A percentile compares a stretch with the other conserved stretches of the same genome.
Conservation (phyloP, 495 filamentous ascomycete species). For the Talaromyces proteolyticus region DNA sequence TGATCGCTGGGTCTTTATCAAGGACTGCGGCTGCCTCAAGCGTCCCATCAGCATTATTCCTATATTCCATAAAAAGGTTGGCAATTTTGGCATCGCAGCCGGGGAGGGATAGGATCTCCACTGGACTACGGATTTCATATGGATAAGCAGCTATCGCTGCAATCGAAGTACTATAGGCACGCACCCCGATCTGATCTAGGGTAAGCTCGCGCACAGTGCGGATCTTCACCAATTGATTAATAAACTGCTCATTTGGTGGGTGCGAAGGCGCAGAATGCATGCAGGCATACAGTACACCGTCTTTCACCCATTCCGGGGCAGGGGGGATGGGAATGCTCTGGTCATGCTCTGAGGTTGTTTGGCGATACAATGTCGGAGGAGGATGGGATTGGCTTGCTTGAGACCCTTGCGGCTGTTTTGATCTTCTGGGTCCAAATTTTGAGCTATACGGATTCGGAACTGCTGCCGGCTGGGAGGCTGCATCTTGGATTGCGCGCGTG, state of each 20-base stretch:
- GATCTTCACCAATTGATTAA: conserved; percentile 70
- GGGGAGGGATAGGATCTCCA: conserved; percentile 67
- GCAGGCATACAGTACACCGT: conserved; percentile 69
- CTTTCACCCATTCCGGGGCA: conserved; percentile 64
- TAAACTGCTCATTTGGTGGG: conserved; percentile 71
- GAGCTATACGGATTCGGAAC: conserved; percentile 4
- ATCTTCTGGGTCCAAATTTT: conserved; percentile 6
- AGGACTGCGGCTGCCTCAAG: conserved; percentile 59
- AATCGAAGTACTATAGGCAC: conserved; percentile 87
- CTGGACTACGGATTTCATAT: conserved; percentile 40
- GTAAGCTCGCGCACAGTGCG: conserved; percentile 61
- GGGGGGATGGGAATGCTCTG: conserved; percentile 41
- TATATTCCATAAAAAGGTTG: conserved; percentile 71
- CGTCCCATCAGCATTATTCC: conserved; percentile 42
- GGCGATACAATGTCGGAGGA: conserved; percentile 46
- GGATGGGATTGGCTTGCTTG: conserved; percentile 3
- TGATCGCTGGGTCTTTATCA: conserved; percentile 57
- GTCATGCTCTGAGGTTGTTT: conserved; percentile 72
- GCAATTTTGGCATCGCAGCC: conserved; percentile 81
- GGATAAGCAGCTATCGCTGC: conserved; percentile 82
- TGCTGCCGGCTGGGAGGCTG: conserved; percentile 16
- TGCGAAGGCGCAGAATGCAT: conserved; percentile 67
- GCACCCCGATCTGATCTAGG: conserved; percentile 70
- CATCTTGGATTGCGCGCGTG: conserved; percentile 48
- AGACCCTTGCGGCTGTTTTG: conserved; percentile 13